phyloP scores from a whole-genome alignment of 2,329 filamentous ascomycete genomes.

The Xylaria sp. region DNA sequence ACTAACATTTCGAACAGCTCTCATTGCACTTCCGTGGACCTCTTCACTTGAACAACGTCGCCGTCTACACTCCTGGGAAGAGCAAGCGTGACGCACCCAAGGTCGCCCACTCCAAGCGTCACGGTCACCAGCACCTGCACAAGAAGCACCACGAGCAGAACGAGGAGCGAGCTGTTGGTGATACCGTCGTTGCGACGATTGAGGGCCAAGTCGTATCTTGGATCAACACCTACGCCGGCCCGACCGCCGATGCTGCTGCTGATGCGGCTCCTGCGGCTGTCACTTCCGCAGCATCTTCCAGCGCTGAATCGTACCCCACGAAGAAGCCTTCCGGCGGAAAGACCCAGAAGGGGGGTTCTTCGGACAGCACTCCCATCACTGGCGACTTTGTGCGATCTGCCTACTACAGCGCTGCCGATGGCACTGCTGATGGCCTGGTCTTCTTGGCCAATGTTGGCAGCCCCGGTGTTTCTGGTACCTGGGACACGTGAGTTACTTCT shows the following conservation, averaged over 20 bases:
- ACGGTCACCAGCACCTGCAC: constrained; percentile 64
- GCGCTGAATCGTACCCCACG: constrained; percentile 12
- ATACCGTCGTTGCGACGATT: constrained; percentile 66
- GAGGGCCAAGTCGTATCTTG: constrained; percentile 67
- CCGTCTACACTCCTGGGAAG: constrained; percentile 69
- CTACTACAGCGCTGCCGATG: constrained; percentile 57
- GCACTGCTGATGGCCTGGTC: constrained; percentile 55
- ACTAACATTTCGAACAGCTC: constrained; percentile 59
- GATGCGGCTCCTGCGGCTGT: constrained; percentile 36
- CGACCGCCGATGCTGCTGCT: constrained; percentile 39
- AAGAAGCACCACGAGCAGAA: constrained; percentile 52
- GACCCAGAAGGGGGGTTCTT: constrained; percentile 6
- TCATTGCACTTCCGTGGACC: constrained; percentile 79
- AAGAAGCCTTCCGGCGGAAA: constrained; percentile 24
- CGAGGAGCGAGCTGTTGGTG: constrained; percentile 57
- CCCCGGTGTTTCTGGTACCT: constrained; percentile 53
- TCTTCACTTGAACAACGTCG: constrained; percentile 72
- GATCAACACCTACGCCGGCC: constrained; percentile 65
- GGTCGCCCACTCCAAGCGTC: constrained; percentile 50
- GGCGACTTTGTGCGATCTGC: constrained; percentile 55
- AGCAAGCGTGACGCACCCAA: constrained; percentile 52
- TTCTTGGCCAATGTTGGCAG: constrained; percentile 62
- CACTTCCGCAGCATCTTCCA: constrained; percentile 21
- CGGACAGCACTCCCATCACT: constrained; percentile 32
- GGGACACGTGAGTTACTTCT: constrained; percentile 53